Base-by-base conservation (phyloP, 2,329 filamentous ascomycete genomes). In the Hymenoscyphus linearis region DNA sequence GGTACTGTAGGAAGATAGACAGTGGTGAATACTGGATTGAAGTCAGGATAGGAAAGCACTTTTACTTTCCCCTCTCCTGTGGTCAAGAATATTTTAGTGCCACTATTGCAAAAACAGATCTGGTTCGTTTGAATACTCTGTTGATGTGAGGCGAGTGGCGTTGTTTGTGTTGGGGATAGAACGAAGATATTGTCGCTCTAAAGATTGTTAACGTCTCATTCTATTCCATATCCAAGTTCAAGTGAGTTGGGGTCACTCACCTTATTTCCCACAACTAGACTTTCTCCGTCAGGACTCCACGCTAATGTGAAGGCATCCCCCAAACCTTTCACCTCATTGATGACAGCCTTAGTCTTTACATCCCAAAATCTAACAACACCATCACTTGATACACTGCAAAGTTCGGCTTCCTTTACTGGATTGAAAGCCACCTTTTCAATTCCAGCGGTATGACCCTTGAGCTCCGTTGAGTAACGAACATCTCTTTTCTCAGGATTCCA, bases 321-420 rank as follows among this genome's bases (percentile, higher is more conserved):
- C 53, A 87, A 78, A 4, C 81, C 82, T 66, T 83, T 86, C 44
- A 90, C 80, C 72, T 90, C 87, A 58, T 88, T 89, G 65, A 88
- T 81, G 68, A 86, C 86, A 1, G 82, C 81, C 71, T 89, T 90
- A 62, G 82, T 88, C 68, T 89, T 80, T 13, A 92, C 88, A 70
- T 93, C 90, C 90, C 90, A 93, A 68, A 93, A 85, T 71, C 88
- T 85, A 63, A 90, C 85, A 35, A 87, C 83, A 1, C 90, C 90
- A 71, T 93, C 90, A 52, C 79, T 82, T 66, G 87, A 89, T 58
- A 90, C 82, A 71, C 87, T 91, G 67, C 87, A 90, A 9, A 93
- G 79, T 75, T 93, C 87, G 3, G 87, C 85, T 72, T 93, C 90
- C 72, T 87, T 89, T 62, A 83, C 81, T 0, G 90, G 90, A 70